Conservation (phyloP, 2,329 filamentous ascomycete genomes). For the Tolypocladium nubicola region DNA sequence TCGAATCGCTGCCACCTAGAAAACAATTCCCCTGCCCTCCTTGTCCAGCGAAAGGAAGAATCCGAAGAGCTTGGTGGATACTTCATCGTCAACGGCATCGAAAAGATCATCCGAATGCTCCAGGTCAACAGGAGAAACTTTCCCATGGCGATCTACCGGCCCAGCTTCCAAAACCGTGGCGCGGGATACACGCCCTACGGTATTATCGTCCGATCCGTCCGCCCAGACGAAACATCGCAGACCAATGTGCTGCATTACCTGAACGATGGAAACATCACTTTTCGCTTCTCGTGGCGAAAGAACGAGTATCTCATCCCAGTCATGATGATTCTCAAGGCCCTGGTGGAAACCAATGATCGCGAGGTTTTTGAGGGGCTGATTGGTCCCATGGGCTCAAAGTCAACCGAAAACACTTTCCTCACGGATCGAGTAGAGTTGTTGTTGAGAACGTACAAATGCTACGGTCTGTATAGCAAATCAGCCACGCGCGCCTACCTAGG, state of each 20-base stretch:
- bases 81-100: constrained; percentile 94
- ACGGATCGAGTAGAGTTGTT: constrained; percentile 90
- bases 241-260: constrained; percentile 96
- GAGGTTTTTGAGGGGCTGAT: constrained; percentile 94
- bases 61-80: constrained; percentile 94
- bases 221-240: constrained; percentile 96
- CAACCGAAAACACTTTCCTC: constrained; percentile 79
- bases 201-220: constrained; percentile 82
- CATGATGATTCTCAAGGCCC: constrained; percentile 92
- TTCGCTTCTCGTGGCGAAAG: constrained; percentile 96
- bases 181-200: constrained; percentile 80
- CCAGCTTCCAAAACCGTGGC: constrained; percentile 82
- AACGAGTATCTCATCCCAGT: constrained; percentile 93
- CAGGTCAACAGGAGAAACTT: constrained; percentile 87
- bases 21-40: constrained; percentile 67
- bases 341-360: constrained; percentile 91
- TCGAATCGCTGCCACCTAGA: constrained; percentile 88
- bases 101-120: constrained; percentile 90
- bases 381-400: constrained; percentile 64
- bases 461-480: constrained; percentile 69
- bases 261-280: constrained; percentile 89
- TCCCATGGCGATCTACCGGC: constrained; percentile 85
- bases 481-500: constrained; percentile 82
- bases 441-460: constrained; percentile 85
- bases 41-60: constrained; percentile 86